Base-by-base conservation (phyloP, 1,139 yeast genomes). In the Meyerozyma athensensis region DNA sequence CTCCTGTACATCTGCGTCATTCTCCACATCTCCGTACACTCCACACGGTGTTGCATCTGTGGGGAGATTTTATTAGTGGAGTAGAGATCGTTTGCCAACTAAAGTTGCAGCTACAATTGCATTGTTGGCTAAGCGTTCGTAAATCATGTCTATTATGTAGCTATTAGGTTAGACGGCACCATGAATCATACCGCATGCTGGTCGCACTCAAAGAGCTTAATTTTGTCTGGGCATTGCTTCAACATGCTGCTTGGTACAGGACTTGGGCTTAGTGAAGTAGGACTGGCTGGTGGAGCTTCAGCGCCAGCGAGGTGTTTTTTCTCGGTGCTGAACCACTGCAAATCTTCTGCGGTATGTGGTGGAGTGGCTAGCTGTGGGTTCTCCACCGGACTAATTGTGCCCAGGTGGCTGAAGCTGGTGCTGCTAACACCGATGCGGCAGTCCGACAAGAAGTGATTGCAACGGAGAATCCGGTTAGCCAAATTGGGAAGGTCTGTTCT, bases 401-500 rank as follows among this genome's bases (percentile, higher is more conserved):
- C 14, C 26, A 23, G 3, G 26, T 23, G 14, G 14, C 7, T 10
- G 4, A 14, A 3, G 12, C 13, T 6, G 13, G 13, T 7, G 26
- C 13, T 23, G 26, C 26, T n/a, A 9, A 23, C 26, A 4, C 26
- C 26, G 4, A 10, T 23, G 26, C 19, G 19, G 19, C 31, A 26
- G 18, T 26, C 18, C 19, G 18, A 9, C 19, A 26, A 9, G 52
- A 65, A 69, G 44, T 68, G 63, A 41, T 69, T 66, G 43, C 79
- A 66, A 20, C 49, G 50, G 4, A 66, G 48, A 12, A 75, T 54
- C 43, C 65, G 68, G 9, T 56, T 52, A 42, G 67, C 58, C 43
- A 86, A 68, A 22, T 69, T 65, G 18, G 64, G 53, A 37, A 86
- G 61, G 4, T 73, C 52, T 4, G 80, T 74, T 51, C 96, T 73